Evolutionary conservation across 2,329 filamentous ascomycete genomes (phyloP), one percentile per base, ranked within the genome.

Genomic region (Alternaria alternata): DNA sequence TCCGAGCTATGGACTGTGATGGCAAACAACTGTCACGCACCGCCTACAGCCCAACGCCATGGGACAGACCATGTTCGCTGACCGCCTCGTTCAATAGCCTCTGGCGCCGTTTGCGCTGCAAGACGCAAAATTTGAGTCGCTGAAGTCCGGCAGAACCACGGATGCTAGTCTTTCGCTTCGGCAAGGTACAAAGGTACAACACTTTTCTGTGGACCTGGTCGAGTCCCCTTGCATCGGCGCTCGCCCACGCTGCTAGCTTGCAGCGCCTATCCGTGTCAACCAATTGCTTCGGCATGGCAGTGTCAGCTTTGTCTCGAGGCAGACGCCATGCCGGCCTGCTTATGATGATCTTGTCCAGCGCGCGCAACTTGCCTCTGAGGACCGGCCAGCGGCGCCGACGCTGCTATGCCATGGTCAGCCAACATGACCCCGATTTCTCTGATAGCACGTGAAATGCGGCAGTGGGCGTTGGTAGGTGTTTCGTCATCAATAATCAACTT

Each of bases 161-260:
- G 68, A 65, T 71, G 68, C 65, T 75, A 72, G 72, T 59, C 64
- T 62, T 76, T 78, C 75, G 75, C 75, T 78, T 77, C 75, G 66
- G 75, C 67, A 78, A 78, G 75, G 75, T 78, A 78, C 75, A 75
- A 68, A 75, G 70, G 68, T 70, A 75, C 70, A 66, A 68, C 57
- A 73, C 62, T 62, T 54, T 60, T 65, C 54, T 67, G 75, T 75
- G 74, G 72, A 76, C 72, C 73, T 56, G 66, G 64, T 75, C 65
- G 64, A 71, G 63, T 67, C 65, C 74, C 75, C 75, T 78, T 78
- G 75, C 75, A 77, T 72, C 69, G 59, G 68, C 72, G 69, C 69
- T 70, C 67, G 65, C 64, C 60, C 57, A 64, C 65, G 63, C 62
- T 61, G 57, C 60, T 75, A 73, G 73, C 65, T 64, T 64, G 62